Conservation (phyloP, 768 basidiomycete species). For the Russula virescens region DNA sequence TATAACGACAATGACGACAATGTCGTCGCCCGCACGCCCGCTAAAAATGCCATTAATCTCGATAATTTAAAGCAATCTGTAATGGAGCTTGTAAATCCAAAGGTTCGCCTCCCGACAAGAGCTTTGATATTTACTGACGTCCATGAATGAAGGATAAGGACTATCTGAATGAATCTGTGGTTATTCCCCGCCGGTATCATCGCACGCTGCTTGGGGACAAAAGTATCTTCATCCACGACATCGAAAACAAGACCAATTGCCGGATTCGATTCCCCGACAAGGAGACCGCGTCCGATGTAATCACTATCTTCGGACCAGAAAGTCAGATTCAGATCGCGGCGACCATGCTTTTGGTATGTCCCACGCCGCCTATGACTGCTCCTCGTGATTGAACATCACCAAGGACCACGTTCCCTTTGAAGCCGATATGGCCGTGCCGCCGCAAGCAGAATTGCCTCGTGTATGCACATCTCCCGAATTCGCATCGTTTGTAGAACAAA, state of each 20-base stretch:
- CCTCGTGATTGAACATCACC: conserved; percentile 6
- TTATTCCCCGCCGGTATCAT: conserved; percentile 92
- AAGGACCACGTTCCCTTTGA: conserved; percentile 97
- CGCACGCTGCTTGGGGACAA: conserved; percentile 94
- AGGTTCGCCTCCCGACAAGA: conserved; percentile 46
- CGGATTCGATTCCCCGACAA: conserved; percentile 90
- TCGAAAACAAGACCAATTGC: conserved; percentile 94
- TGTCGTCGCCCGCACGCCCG: conserved; percentile 95
- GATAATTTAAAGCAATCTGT: conserved; percentile 94
- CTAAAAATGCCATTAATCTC: conserved; percentile 93
- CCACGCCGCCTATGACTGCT: not conserved
- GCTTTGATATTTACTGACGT: conserved; percentile 6
- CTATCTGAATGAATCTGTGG: conserved; percentile 88
- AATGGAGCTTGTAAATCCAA: conserved; percentile 96
- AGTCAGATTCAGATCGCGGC: conserved; percentile 95
- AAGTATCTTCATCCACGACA: conserved; percentile 94
- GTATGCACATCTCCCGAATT: conserved; percentile 80
- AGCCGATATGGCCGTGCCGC: conserved; percentile 88
- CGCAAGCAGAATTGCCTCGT: conserved; percentile 69
- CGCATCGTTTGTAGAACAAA: conserved; percentile 74
- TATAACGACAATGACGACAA: conserved; percentile 98
- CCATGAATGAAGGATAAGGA: conserved; percentile 74
- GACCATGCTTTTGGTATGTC: conserved; percentile 83
- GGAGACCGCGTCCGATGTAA: conserved; percentile 88
- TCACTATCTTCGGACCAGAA: conserved; percentile 96